Base-by-base conservation (phyloP, 208 protist genomes). In the Trypanosoma caninum region DNA sequence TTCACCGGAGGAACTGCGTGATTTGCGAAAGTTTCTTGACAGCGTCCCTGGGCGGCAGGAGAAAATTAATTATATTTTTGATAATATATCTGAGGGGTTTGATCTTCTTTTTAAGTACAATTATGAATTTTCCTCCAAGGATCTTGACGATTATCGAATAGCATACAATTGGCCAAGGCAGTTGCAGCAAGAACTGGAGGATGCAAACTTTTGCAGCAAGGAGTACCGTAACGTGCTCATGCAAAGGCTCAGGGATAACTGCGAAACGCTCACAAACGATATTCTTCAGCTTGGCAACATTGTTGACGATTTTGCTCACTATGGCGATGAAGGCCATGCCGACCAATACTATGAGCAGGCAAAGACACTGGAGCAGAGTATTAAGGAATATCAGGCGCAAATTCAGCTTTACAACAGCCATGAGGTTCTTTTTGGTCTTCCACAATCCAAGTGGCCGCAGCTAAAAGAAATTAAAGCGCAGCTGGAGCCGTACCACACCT, bases 101-200 rank as follows among this genome's bases (percentile, higher is more conserved):
- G 78, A 91, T 48, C 74, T 97, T 44, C 75, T 97, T 30, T 77
- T 90, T 37, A 74, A 72, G 59, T 96, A 93, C 74, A 67, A 61
- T 18, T 89, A 92, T 50, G 54, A 88, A 10, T 80, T 94, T 55
- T 65, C 80, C 7, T 59, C 88, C 13, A 76, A 87, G 4, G 84
- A 87, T 40, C 96, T 88, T 63, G 73, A 83, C 41, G 54, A 64
- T 50, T 97, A 97, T 74, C 94, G 89, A 75, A 80, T 79, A 16
- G 89, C 81, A 25, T 95, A 91, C 70, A 82, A 91, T 67, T 97
- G 93, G 87, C 93, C 93, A 9, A 78, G 84, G 76, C 89, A 82
- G 59, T 65, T 97, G 59, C 85, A 89, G 58, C 87, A 97, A 76
- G 76, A 80, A 47, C 72, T 94, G 13, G 87, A 97, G 74, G 87